Evolutionary conservation across 2,329 filamentous ascomycete genomes (phyloP).

Genomic region (Pyrenochaeta sp.): DNA sequence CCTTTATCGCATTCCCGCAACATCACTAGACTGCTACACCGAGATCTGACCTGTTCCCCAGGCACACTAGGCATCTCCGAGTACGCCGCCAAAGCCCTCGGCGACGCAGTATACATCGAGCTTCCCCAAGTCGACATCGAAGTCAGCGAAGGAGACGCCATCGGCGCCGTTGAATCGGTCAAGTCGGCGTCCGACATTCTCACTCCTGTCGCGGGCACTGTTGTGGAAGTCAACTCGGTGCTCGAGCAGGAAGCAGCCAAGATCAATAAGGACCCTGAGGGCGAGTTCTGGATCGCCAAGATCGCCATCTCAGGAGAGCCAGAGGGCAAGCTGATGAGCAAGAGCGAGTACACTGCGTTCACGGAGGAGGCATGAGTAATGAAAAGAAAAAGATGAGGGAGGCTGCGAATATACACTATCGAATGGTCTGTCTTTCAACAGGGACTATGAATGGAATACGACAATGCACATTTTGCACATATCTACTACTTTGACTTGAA

Average conservation of each 20-base stretch:
- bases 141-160: conserved; percentile 77
- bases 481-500: neutral
- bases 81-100: conserved; percentile 90
- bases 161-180: conserved; percentile 96
- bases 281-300: conserved; percentile 92
- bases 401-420: neutral
- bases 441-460: neutral
- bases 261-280: conserved; percentile 91
- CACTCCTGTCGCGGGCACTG: conserved; percentile 79
- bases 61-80: conserved; percentile 82
- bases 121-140: conserved; percentile 76
- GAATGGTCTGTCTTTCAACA: neutral
- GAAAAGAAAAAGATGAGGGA: neutral
- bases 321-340: conserved; percentile 70
- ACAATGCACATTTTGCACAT: neutral
- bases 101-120: conserved; percentile 97
- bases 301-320: conserved; percentile 77
- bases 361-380: conserved; percentile 58
- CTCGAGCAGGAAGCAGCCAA: conserved; percentile 85
- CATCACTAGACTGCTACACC: too few species aligned
- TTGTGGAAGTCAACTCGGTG: conserved; percentile 74
- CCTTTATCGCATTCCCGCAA: conserved; percentile 8
- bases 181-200: conserved; percentile 99
- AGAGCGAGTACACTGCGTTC: conserved; percentile 78
- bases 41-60: conserved; percentile 45